A percentile compares a stretch with the other conserved stretches of the same genome.
These are phyloP conservation scores for Botrytis aclada DNA, from an alignment of 2,329 filamentous ascomycete species.

Conservation along the genomic window DNA sequence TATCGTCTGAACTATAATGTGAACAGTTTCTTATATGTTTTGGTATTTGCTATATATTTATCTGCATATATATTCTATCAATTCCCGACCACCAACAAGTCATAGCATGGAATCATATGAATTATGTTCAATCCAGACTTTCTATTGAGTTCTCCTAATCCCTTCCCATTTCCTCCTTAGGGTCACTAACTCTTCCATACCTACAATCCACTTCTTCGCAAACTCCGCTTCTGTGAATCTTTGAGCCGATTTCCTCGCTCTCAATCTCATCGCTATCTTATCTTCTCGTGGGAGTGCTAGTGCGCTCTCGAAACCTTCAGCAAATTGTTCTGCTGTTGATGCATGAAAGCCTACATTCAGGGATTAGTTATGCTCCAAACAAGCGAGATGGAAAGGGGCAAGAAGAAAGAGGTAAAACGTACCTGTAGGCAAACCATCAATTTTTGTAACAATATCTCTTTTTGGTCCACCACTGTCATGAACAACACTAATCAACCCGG, in stretches of 20 bases:
- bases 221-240: slow-evolving; percentile 90
- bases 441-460: slow-evolving; percentile 81
- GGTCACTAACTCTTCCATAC: slow-evolving; percentile 69
- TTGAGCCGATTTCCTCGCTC: slow-evolving; percentile 74
- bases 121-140: no score
- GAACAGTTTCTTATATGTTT: background rate
- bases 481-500: slow-evolving; percentile 87
- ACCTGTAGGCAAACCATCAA: slow-evolving; percentile 78
- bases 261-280: slow-evolving; percentile 67
- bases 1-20: background rate
- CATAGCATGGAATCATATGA: background rate
- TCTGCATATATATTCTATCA: slow-evolving; percentile 10
- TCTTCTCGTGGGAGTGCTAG: slow-evolving; percentile 65
- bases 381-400: background rate
- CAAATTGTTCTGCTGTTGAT: slow-evolving; percentile 73
- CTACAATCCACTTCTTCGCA: slow-evolving; percentile 69
- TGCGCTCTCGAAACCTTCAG: slow-evolving; percentile 74
- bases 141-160: slow-evolving; percentile 4
- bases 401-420: slow-evolving; percentile 31
- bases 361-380: slow-evolving; percentile 15
- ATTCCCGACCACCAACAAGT: background rate
- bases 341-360: slow-evolving; percentile 73
- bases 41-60: slow-evolving; percentile 14
- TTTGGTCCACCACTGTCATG: slow-evolving; percentile 93
- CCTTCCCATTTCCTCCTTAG: slow-evolving; percentile 22